A percentile compares a stretch with the other conserved stretches of the same genome.
Conservation (phyloP, 2,329 filamentous ascomycete genomes). For the Trichocomaceae sp. region DNA sequence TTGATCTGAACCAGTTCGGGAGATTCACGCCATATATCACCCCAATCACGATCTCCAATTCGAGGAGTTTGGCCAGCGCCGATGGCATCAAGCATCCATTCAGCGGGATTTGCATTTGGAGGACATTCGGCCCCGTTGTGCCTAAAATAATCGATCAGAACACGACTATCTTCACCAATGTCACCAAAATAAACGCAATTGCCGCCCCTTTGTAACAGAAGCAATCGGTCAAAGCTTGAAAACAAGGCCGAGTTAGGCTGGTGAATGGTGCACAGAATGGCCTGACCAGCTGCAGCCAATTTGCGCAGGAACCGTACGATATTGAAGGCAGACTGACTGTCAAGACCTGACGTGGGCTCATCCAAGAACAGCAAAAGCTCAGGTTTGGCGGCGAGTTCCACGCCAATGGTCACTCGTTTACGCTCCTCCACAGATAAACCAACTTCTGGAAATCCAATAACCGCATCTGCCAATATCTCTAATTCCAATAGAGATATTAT, state of each 20-base stretch:
- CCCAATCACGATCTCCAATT: conserved; percentile 71
- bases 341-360: conserved; percentile 54
- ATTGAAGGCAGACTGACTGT: conserved; percentile 53
- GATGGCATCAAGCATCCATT: conserved; percentile 52
- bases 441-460: conserved; percentile 55
- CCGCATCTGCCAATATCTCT: conserved; percentile 59
- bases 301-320: conserved; percentile 56
- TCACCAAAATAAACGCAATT: conserved; percentile 51
- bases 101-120: conserved; percentile 47
- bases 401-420: conserved; percentile 36
- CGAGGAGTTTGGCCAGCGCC: conserved; percentile 67
- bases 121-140: conserved; percentile 47
- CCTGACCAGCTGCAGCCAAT: conserved; percentile 52
- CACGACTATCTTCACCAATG: conserved; percentile 45
- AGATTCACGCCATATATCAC: conserved; percentile 68
- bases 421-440: conserved; percentile 52
- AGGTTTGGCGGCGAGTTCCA: conserved; percentile 33
- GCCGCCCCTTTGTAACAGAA: conserved; percentile 50
- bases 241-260: conserved; percentile 54
- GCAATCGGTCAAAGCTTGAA: conserved; percentile 51
- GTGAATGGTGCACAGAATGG: conserved; percentile 56
- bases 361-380: conserved; percentile 60
- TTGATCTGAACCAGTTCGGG: conserved; percentile 63
- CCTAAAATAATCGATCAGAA: conserved; percentile 49
- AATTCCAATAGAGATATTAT: conserved; percentile 60